These are phyloP conservation scores for Fusarium temperatum DNA, from an alignment of 2,329 filamentous ascomycete genomes.

Conservation along the genomic window DNA sequence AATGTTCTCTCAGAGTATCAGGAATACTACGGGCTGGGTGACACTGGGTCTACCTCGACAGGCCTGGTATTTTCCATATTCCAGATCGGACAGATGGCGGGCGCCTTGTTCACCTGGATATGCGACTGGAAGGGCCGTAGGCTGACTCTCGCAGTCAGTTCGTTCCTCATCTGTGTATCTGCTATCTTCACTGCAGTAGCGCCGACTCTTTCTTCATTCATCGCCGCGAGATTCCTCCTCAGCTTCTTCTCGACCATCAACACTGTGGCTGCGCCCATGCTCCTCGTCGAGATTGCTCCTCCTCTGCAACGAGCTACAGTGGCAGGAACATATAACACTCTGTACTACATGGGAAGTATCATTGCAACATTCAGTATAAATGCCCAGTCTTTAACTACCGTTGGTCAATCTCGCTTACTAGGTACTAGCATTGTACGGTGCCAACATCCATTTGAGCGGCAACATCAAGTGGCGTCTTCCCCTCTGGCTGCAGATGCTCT, in stretches of 20 bases:
- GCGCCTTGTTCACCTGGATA: not conserved
- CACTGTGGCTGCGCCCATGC: not conserved
- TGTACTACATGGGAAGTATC: not conserved
- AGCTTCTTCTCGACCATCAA: not conserved
- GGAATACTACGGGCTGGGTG: not conserved
- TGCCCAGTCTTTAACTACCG: accelerated
- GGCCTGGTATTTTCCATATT: not conserved
- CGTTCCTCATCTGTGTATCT: not conserved
- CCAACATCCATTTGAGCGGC: not conserved
- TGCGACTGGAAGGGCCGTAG: not conserved
- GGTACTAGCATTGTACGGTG: not conserved
- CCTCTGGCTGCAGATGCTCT: not conserved
- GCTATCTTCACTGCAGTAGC: not conserved
- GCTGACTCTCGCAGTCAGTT: not conserved
- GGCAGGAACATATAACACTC: not conserved
- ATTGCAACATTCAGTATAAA: not conserved
- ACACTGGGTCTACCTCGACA: not conserved
- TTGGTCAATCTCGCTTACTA: not conserved
- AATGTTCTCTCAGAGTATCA: not conserved
- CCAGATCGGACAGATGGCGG: not conserved
- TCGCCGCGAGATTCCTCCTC: not conserved
- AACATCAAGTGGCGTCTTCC: not conserved
- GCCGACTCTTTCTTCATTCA: not conserved
- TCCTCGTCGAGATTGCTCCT: not conserved
- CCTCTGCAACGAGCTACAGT: not conserved